Base-by-base conservation (phyloP, 305 asterid genomes). In the Coffea humblotiana region DNA sequence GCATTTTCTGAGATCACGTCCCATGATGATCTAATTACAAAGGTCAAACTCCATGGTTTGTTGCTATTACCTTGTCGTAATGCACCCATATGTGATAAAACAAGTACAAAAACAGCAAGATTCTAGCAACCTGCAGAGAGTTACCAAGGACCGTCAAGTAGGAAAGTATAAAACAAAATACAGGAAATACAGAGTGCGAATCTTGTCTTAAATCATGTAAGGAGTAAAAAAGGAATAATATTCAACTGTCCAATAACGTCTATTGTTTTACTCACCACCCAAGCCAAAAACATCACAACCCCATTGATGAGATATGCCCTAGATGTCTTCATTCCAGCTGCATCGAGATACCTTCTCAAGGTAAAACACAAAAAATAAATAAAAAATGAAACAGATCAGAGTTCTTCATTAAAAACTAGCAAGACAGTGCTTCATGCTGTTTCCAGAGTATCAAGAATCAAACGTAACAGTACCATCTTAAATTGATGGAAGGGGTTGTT, bases 401-500 rank as follows among this genome's bases (percentile, higher is more conserved):
- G 43, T 60, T 56, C 54, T 27, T 3, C 67, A n/a, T 35, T 2
- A 51, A n/a, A 23, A 67, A 18, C n/a, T 48, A 54, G 1, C 23
- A 58, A 63, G 6, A 69, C 5, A 16, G 69, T 23, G 7, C 40
- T 15, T 65, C 49, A 65, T 64, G 66, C 32, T 77, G 35, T 45
- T 60, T 21, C 43, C 43, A 58, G 25, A 14, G 23, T 18, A 56
- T 49, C 14, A 76, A 70, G 12, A 32, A 49, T 23, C 1, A 35
- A 35, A 19, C 25, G 48, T 68, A 49, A 70, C 25, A 66, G 69
- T 89, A 92, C 98, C 98, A 94, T 94, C 98, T 91, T 81, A 94
- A 81, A 83, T 94, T 94, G 90, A 94, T 82, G 19, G 83, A 76
- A 63, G 97, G 98, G 58, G 98, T 94, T 2, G 98, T 94, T 80